Evolutionary conservation across 225 moss, liverwort and hornwort species (phyloP).

Genomic region (Pseudisothecium myosuroides): DNA sequence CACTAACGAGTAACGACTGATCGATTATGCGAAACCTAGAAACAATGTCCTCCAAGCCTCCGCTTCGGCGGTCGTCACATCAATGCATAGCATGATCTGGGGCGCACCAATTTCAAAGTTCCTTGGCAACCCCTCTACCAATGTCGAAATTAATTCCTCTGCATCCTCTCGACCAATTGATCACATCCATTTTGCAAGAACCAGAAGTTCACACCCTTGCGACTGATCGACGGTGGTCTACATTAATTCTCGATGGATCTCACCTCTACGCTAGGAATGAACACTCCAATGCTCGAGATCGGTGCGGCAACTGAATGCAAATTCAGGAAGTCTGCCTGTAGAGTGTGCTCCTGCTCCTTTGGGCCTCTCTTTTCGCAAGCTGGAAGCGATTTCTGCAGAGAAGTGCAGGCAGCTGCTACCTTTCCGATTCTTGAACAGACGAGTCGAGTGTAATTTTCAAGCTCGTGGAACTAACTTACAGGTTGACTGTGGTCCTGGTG

Average conservation of each 20-base stretch:
- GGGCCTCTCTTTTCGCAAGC: background rate
- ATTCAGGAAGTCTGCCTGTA: background rate
- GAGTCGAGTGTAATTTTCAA: background rate
- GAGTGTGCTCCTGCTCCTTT: background rate
- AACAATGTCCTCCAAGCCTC: background rate
- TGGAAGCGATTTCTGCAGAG: background rate
- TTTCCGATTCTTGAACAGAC: background rate
- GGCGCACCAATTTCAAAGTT: background rate
- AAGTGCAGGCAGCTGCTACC: background rate
- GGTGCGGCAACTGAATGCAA: background rate
- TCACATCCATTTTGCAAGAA: background rate
- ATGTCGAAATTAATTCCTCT: background rate
- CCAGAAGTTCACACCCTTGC: background rate
- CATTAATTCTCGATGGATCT: background rate
- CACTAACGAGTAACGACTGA: too few relatives aligned
- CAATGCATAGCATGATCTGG: background rate
- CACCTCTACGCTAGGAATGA: background rate
- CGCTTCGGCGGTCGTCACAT: background rate
- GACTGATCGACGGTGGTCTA: background rate
- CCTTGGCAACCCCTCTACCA: background rate
- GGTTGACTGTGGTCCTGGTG: background rate
- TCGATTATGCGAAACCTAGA: background rate
- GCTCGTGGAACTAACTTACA: background rate
- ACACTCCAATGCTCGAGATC: background rate
- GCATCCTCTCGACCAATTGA: background rate